phyloP scores from a whole-genome alignment of 2,329 filamentous ascomycete species.

The Venturia pyrina region DNA sequence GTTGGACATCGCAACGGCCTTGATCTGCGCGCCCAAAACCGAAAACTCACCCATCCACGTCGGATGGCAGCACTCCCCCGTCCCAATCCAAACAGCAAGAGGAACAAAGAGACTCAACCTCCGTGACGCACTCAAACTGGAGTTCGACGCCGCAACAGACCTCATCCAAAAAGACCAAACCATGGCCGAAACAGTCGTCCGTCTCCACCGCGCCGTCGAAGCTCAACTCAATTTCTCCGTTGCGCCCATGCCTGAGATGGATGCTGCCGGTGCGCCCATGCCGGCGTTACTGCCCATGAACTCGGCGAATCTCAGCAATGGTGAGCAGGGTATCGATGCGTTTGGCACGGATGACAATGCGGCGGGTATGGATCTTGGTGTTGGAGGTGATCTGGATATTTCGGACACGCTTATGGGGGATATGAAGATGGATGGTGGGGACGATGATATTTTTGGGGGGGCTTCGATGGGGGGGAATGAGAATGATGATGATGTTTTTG shows the following conservation, averaged over 20 bases:
- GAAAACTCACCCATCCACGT: conserved; percentile 27
- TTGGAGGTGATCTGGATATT: conserved; percentile 17
- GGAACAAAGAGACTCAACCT: conserved; percentile 38
- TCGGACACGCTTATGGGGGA: conserved; percentile 15
- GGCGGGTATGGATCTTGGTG: background rate
- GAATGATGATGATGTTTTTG: conserved; percentile 31
- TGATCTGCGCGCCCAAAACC: conserved; percentile 55
- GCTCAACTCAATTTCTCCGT: conserved; percentile 40
- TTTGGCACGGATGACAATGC: background rate
- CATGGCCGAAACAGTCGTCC: conserved; percentile 51
- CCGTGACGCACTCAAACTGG: conserved; percentile 48
- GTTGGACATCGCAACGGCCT: conserved; percentile 58
- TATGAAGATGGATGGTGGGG: conserved; percentile 19
- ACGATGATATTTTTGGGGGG: conserved; percentile 18
- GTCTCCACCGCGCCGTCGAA: conserved; percentile 55
- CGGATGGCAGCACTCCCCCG: conserved; percentile 23
- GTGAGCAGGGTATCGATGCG: background rate
- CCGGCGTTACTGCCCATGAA: conserved; percentile 19
- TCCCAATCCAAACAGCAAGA: conserved; percentile 22
- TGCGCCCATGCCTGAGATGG: conserved; percentile 20
- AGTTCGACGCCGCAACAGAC: conserved; percentile 48
- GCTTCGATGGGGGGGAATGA: conserved; percentile 20
- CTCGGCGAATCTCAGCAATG: background rate
- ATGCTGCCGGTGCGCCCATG: conserved; percentile 13
- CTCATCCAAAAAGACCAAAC: conserved; percentile 47